phyloP scores from a whole-genome alignment of 2,329 filamentous ascomycete species.

The Aspergillus viridinutans region DNA sequence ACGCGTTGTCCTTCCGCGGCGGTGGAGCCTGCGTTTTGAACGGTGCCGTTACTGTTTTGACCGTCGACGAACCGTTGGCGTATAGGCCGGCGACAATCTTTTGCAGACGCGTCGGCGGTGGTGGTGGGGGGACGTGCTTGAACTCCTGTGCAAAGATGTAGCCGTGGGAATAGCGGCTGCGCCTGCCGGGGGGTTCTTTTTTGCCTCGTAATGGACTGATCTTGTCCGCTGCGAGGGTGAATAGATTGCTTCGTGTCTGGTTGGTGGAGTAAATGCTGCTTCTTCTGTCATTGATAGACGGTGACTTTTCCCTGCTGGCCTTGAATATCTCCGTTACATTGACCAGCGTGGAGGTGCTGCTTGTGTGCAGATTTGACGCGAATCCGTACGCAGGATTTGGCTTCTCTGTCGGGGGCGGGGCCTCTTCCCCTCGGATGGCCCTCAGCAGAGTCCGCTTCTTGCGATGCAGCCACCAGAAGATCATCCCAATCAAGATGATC shows the following conservation, averaged over 20 bases:
- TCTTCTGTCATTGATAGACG: not conserved
- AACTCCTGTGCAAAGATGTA: not conserved
- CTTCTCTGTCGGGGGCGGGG: not conserved
- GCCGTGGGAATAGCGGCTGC: not conserved
- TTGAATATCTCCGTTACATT: not conserved
- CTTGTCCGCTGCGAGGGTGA: not conserved
- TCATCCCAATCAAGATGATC: not conserved
- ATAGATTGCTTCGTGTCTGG: not conserved
- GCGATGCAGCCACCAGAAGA: not conserved
- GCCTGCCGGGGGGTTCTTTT: not conserved
- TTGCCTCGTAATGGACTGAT: not conserved
- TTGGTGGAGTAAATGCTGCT: not conserved
- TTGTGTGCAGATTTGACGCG: not conserved
- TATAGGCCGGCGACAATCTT: not conserved
- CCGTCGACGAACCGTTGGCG: not conserved
- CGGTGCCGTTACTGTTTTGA: not conserved
- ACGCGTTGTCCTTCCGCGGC: not conserved
- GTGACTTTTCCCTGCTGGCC: not conserved
- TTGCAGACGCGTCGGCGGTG: not conserved
- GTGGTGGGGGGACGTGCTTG: not conserved
- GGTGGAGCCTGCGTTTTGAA: not conserved
- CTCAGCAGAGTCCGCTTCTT: not conserved
- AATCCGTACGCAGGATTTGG: not conserved
- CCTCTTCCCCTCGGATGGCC: not conserved
- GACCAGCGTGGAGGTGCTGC: not conserved